Base-by-base conservation (phyloP, 805 yeast genomes). In the Ogataea corticis region DNA sequence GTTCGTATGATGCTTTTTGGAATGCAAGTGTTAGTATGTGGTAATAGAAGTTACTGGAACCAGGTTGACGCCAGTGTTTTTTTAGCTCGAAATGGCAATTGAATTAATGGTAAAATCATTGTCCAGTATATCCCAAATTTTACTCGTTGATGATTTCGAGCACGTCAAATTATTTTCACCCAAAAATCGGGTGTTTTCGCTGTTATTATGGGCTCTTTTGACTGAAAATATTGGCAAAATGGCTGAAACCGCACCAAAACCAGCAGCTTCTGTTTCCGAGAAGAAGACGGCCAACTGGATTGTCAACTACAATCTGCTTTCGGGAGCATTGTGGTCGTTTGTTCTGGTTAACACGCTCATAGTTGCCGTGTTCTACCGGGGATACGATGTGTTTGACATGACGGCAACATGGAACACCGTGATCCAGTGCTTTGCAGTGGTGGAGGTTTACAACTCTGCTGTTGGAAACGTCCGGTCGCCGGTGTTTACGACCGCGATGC, bases 391-490 rank as follows among this genome's bases (percentile, higher is more conserved):
- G 25, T 87, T 83, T 49, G 73, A 74, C 5, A 74, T 79, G 45
- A 78, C 95, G 6, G 73, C 75, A 23, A 67, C 71, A 16, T 66
- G 82, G 54, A 75, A 86, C 38, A 82, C 85, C 3, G 63, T 71
- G 37, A 79, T 91, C 41, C 99, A 92, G 69, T 75, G 87, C 15
- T 69, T 82, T 38, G 98, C 98, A 0, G 53, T 88, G 2, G 74
- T 87, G 41, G 99, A 92, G 65, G 77, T 92, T 17, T 73, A 80
- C 59, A 94, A 92, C 63, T 78, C 96, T 2, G 72, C 80, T 2
- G 64, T 79, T 1, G 97, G 97, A 0, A 72, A 84, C 38, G 98
- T 94, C 30, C 80, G 84, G 55, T 84, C 97, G 7, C 96, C 97
- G 2, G 53, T 91, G 5, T 55, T 84, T 45, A 94, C 97, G 25